These are phyloP conservation scores for Populus ilicifolia DNA, from an alignment of 345 rosid species.

Conservation along the genomic window DNA sequence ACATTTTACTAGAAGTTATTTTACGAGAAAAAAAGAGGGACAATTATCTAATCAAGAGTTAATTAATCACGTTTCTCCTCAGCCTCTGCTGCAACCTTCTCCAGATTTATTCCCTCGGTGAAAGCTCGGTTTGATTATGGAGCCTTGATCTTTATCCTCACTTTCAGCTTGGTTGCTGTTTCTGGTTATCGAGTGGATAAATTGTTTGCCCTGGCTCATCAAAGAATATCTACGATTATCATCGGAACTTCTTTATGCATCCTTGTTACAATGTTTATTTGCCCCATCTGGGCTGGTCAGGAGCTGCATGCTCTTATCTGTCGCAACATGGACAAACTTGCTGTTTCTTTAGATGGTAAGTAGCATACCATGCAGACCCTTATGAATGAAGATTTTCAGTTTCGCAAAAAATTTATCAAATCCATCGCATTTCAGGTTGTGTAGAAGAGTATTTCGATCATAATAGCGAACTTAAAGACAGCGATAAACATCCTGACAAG, in stretches of 20 bases:
- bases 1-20: background rate
- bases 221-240: conserved; percentile 36
- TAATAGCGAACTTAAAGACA: conserved; percentile 5
- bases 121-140: conserved; percentile 43
- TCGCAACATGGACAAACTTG: conserved; percentile 40
- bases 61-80: background rate
- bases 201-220: conserved; percentile 31
- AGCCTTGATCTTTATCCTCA: conserved; percentile 43
- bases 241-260: conserved; percentile 39
- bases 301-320: conserved; percentile 24
- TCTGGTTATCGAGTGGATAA: conserved; percentile 39
- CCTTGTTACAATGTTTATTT: conserved; percentile 29
- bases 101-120: conserved; percentile 36
- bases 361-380: background rate
- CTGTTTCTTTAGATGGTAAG: conserved; percentile 39
- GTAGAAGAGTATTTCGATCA: conserved; percentile 29
- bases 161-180: conserved; percentile 37
- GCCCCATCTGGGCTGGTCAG: conserved; percentile 46
- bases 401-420: background rate
- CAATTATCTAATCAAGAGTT: background rate
- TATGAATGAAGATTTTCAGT: background rate
- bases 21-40: background rate
- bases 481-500: conserved; percentile 16
- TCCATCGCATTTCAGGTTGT: conserved; percentile 31
- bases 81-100: conserved; percentile 43